Percentiles rank a stretch among this genome's conserved stretches.
These are phyloP conservation scores for Cladosporium sp. DNA, from an alignment of 2,329 filamentous ascomycete genomes.

Conservation along the genomic window DNA sequence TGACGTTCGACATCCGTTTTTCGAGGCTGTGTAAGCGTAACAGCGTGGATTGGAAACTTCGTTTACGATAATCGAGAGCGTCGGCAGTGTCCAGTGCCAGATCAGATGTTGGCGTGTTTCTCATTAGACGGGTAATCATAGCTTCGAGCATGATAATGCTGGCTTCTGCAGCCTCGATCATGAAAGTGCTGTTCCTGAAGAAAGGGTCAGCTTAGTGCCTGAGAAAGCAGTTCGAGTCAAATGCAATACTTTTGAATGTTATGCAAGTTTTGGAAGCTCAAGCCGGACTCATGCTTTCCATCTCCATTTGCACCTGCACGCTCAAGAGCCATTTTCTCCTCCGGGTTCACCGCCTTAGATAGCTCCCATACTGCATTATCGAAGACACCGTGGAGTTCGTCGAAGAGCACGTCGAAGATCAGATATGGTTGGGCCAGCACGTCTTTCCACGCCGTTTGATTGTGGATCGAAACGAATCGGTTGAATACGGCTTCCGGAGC, in stretches of 20 bases:
- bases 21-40: slow-evolving; percentile 39
- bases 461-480: neutral
- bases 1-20: slow-evolving; percentile 41
- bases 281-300: neutral
- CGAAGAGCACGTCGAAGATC: slow-evolving; percentile 35
- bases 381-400: slow-evolving; percentile 35
- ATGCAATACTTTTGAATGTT: slow-evolving; percentile 37
- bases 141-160: slow-evolving; percentile 32
- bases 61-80: slow-evolving; percentile 32
- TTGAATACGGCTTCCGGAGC: neutral
- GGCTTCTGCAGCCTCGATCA: slow-evolving; percentile 39
- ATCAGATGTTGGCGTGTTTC: slow-evolving; percentile 16
- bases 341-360: slow-evolving; percentile 33
- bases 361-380: slow-evolving; percentile 35
- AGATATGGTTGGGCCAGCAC: slow-evolving; percentile 35
- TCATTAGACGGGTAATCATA: slow-evolving; percentile 21
- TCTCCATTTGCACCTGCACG: slow-evolving; percentile 18
- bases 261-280: slow-evolving; percentile 31
- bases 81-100: slow-evolving; percentile 19
- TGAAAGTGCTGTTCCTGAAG: slow-evolving; percentile 35
- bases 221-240: neutral
- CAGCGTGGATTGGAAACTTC: slow-evolving; percentile 38
- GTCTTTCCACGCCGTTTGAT: slow-evolving; percentile 18
- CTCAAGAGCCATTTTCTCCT: slow-evolving; percentile 32
- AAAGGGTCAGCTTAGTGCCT: neutral